These are phyloP conservation scores for Tephrocybe sp. DNA, from an alignment of 768 basidiomycete species.

Conservation along the genomic window DNA sequence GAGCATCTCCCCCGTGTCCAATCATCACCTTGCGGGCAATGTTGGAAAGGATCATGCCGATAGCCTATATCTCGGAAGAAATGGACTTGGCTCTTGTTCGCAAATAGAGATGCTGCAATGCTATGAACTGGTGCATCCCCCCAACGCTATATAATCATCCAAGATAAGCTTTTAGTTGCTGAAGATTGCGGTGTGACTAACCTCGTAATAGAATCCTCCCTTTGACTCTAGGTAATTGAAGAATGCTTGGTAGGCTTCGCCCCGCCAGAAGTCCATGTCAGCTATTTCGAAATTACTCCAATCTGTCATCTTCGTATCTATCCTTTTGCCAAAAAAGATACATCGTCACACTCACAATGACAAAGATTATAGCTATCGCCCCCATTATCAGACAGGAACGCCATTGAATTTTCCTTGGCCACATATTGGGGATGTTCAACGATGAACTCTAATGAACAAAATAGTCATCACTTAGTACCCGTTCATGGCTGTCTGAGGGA, in stretches of 20 bases:
- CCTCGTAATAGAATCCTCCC: constrained; percentile 93
- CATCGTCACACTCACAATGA: constrained; percentile 44
- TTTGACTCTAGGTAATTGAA: constrained; percentile 78
- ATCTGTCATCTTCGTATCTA: constrained; percentile 36
- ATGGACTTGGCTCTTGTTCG: constrained; percentile 70
- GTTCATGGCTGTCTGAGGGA: neutral
- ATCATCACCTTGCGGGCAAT: constrained; percentile 58
- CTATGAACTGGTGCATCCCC: constrained; percentile 79
- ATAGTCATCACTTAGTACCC: neutral
- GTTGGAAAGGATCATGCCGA: constrained; percentile 75
- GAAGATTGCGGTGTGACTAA: constrained; percentile 27
- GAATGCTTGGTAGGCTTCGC: constrained; percentile 78
- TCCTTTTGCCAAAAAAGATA: neutral
- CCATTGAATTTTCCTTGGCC: constrained; percentile 63
- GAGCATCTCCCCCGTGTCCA: constrained; percentile 65
- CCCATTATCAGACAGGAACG: constrained; percentile 67
- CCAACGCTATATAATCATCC: constrained; percentile 54
- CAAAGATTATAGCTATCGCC: constrained; percentile 70
- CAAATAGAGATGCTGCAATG: constrained; percentile 77
- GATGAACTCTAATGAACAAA: constrained; percentile 55
- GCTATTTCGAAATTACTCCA: constrained; percentile 95
- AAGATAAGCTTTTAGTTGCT: neutral
- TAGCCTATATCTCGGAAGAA: constrained; percentile 88
- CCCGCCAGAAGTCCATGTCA: constrained; percentile 85
- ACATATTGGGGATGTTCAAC: constrained; percentile 58